Percentiles rank a stretch among this genome's conserved stretches.
Conservation (phyloP, 139 green algal genomes). For the Tetraselmis chui region DNA sequence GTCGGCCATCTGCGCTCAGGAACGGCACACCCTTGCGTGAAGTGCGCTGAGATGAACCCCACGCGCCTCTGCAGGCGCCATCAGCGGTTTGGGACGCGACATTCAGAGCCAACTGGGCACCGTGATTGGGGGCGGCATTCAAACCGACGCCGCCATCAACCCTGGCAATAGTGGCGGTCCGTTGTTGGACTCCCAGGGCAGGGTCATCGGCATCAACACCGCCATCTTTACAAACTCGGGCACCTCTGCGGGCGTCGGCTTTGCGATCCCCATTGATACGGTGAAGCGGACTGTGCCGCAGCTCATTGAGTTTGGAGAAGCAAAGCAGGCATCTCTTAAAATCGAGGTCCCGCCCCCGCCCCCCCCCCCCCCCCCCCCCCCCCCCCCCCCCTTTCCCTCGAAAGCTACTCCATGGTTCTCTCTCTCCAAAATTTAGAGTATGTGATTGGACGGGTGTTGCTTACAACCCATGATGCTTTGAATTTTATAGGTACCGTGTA, state of each 20-base stretch:
- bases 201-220: constrained; percentile 46
- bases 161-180: constrained; percentile 55
- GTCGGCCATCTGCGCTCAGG: neutral
- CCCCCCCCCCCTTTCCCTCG: no score
- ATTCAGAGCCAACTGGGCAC: constrained; percentile 48
- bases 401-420: no score
- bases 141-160: constrained; percentile 68
- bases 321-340: constrained; percentile 14
- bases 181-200: constrained; percentile 58
- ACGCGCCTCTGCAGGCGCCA: constrained; percentile 31
- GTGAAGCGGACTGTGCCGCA: constrained; percentile 66
- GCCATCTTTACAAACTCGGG: constrained; percentile 82
- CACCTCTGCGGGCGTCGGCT: constrained; percentile 59
- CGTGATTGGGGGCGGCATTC: constrained; percentile 67
- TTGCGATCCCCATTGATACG: constrained; percentile 75
- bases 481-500: no score
- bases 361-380: no score
- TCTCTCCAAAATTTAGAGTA: no score
- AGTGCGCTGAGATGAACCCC: neutral
- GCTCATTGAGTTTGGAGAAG: constrained; percentile 63
- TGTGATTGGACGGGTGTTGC: no score
- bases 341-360: constrained; percentile 2
- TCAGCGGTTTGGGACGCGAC: constrained; percentile 47
- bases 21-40: neutral
- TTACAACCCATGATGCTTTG: no score